A percentile compares a stretch with the other conserved stretches of the same genome.
Evolutionary conservation across 1,284 basidiomycete genomes (phyloP).

Genomic region (Cryptococcus jaspeensis): DNA sequence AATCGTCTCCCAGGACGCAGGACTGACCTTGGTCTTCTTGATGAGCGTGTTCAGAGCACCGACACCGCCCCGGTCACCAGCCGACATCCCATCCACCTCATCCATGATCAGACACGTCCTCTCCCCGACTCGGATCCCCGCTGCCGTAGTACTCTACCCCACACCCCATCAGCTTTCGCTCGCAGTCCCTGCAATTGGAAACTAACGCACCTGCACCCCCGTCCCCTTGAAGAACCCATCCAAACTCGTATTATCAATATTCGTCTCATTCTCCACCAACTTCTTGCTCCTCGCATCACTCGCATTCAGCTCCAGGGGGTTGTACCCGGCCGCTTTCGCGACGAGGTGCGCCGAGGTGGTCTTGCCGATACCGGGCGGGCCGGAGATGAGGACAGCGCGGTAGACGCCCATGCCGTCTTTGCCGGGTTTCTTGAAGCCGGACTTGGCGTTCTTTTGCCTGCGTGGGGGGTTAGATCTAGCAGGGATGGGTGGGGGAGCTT

Average conservation of each 20-base stretch:
- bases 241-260: slow-evolving; percentile 80
- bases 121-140: slow-evolving; percentile 71
- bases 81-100: slow-evolving; percentile 99
- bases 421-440: slow-evolving; percentile 88
- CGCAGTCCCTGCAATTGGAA: not conserved
- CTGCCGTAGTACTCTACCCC: slow-evolving; percentile 65
- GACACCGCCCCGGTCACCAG: slow-evolving; percentile 93
- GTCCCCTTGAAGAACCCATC: slow-evolving; percentile 79
- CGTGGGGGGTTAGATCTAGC: not conserved
- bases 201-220: slow-evolving; percentile 55
- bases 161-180: not conserved
- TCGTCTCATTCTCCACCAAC: slow-evolving; percentile 87
- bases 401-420: slow-evolving; percentile 84
- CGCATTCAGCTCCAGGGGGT: slow-evolving; percentile 92
- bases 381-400: slow-evolving; percentile 85
- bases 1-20: not conserved
- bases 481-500: not conserved
- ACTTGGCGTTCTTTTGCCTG: slow-evolving; percentile 71
- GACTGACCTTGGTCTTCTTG: slow-evolving; percentile 79
- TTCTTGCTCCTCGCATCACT: slow-evolving; percentile 96
- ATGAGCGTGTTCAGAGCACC: slow-evolving; percentile 89
- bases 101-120: slow-evolving; percentile 95
- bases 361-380: slow-evolving; percentile 95
- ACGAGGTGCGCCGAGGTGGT: slow-evolving; percentile 93
- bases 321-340: slow-evolving; percentile 83